Percentiles rank a stretch among this genome's conserved stretches.
These are phyloP conservation scores for Verticillium zaregamsianum DNA, from an alignment of 2,329 filamentous ascomycete genomes.

Conservation along the genomic window DNA sequence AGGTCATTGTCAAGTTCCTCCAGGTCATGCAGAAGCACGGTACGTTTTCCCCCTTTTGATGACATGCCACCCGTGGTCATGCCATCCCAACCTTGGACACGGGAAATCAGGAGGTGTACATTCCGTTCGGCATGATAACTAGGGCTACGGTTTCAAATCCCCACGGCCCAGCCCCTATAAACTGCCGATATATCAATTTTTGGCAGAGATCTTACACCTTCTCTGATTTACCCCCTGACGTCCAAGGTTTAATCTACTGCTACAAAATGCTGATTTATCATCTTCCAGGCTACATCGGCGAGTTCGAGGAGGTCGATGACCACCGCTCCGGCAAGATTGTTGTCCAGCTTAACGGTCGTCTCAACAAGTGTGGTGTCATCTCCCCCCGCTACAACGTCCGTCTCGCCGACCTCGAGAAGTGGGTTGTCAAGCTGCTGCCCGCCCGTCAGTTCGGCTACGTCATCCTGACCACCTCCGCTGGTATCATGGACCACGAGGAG, in stretches of 20 bases:
- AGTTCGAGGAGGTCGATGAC: slow-evolving; percentile 99
- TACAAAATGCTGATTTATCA: slow-evolving; percentile 63
- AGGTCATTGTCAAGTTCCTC: slow-evolving; percentile 99
- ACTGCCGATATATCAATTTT: slow-evolving; percentile 90
- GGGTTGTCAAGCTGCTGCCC: slow-evolving; percentile 97
- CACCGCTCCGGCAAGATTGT: slow-evolving; percentile 99
- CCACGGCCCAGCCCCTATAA: slow-evolving; percentile 99
- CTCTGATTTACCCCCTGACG: slow-evolving; percentile 66
- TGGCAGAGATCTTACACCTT: slow-evolving; percentile 97
- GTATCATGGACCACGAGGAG: slow-evolving; percentile 99
- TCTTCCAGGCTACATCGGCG: slow-evolving; percentile 86
- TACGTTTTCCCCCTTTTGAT: slow-evolving; percentile 45
- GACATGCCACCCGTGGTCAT: neutral
- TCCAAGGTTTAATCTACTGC: slow-evolving; percentile 92
- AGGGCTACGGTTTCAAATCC: slow-evolving; percentile 79
- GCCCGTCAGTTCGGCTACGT: slow-evolving; percentile 99
- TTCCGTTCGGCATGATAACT: slow-evolving; percentile 97
- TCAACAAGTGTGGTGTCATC: slow-evolving; percentile 99
- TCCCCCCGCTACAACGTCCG: slow-evolving; percentile 99
- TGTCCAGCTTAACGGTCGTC: slow-evolving; percentile 97
- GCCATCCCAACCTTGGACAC: neutral
- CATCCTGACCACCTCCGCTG: slow-evolving; percentile 96
- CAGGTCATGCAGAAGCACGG: slow-evolving; percentile 99
- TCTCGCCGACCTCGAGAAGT: slow-evolving; percentile 97
- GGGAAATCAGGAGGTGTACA: neutral